Conservation (phyloP, 768 basidiomycete species). For the Brasilioporus rufonigricans region DNA sequence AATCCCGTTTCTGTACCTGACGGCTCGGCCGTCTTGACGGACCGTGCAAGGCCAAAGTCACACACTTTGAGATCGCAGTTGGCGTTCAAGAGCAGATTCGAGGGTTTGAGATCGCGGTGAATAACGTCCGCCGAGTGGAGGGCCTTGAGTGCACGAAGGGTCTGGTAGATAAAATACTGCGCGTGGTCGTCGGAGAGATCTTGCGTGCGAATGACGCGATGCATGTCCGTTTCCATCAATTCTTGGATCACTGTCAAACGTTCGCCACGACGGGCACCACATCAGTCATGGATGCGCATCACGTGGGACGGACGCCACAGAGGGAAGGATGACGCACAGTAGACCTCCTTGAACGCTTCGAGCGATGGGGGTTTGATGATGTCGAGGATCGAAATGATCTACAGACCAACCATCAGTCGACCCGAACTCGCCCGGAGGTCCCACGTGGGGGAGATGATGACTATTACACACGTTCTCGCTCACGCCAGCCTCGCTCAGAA, state of each 20-base stretch:
- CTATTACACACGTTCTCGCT: slow-evolving; percentile 79
- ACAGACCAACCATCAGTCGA: slow-evolving; percentile 46
- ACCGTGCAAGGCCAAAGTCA: slow-evolving; percentile 87
- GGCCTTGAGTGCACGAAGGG: slow-evolving; percentile 90
- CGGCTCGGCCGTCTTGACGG: slow-evolving; percentile 69
- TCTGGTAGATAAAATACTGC: slow-evolving; percentile 99
- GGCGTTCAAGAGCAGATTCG: slow-evolving; percentile 91
- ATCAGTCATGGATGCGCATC: background rate
- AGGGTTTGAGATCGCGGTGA: slow-evolving; percentile 94
- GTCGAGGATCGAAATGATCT: slow-evolving; percentile 94
- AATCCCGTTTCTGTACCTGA: slow-evolving; percentile 79
- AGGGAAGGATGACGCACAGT: slow-evolving; percentile 41
- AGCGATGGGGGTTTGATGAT: slow-evolving; percentile 77
- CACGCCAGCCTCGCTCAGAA: slow-evolving; percentile 83
- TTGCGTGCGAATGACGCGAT: slow-evolving; percentile 95
- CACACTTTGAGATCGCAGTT: slow-evolving; percentile 96
- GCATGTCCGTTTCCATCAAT: slow-evolving; percentile 90
- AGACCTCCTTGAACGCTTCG: slow-evolving; percentile 88
- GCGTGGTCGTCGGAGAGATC: slow-evolving; percentile 92
- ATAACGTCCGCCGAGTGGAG: slow-evolving; percentile 94
- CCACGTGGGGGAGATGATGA: background rate
- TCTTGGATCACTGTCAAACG: slow-evolving; percentile 61
- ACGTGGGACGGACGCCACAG: no score
- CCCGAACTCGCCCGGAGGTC: background rate
- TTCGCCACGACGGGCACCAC: background rate